Evolutionary conservation across 768 basidiomycete species (phyloP).

Genomic region (Dentipellis sp.): DNA sequence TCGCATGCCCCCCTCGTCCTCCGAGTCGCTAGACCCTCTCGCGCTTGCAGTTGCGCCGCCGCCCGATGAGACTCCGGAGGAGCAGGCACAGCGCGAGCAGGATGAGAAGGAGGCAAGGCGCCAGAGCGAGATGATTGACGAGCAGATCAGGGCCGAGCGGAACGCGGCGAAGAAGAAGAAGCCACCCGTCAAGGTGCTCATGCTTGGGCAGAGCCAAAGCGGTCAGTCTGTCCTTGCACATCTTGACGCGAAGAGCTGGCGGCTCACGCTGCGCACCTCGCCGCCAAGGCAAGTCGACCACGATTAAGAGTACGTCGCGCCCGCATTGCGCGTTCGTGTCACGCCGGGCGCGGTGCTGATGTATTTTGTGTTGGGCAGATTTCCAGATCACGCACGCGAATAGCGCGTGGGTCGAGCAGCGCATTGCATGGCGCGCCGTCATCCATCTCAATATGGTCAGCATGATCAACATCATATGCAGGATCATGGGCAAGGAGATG

Average conservation of each 20-base stretch:
- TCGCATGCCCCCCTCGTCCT: slow-evolving; percentile 9
- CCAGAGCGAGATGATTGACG: slow-evolving; percentile 44
- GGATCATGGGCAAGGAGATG: neutral
- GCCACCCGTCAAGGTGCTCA: slow-evolving; percentile 26
- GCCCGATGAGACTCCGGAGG: slow-evolving; percentile 39
- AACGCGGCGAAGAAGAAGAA: slow-evolving; percentile 20
- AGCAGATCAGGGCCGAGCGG: slow-evolving; percentile 25
- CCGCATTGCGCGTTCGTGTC: neutral
- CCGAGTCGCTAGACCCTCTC: slow-evolving; percentile 45
- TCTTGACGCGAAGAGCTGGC: neutral
- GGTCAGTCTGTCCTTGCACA: slow-evolving; percentile 14
- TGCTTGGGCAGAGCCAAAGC: slow-evolving; percentile 29
- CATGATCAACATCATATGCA: slow-evolving; percentile 55
- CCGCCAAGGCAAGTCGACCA: slow-evolving; percentile 29
- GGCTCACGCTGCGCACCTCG: neutral
- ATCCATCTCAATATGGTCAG: slow-evolving; percentile 75
- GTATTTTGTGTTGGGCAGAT: slow-evolving; percentile 33
- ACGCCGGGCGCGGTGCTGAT: slow-evolving; percentile 11
- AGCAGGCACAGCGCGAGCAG: slow-evolving; percentile 33
- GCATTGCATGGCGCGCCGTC: slow-evolving; percentile 68
- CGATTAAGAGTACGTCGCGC: slow-evolving; percentile 27
- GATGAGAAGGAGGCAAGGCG: slow-evolving; percentile 48
- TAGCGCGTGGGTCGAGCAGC: slow-evolving; percentile 57
- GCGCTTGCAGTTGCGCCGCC: slow-evolving; percentile 48
- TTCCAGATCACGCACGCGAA: slow-evolving; percentile 63